These are phyloP conservation scores for Neonectria ditissima DNA, from an alignment of 2,329 filamentous ascomycete genomes.

Conservation along the genomic window DNA sequence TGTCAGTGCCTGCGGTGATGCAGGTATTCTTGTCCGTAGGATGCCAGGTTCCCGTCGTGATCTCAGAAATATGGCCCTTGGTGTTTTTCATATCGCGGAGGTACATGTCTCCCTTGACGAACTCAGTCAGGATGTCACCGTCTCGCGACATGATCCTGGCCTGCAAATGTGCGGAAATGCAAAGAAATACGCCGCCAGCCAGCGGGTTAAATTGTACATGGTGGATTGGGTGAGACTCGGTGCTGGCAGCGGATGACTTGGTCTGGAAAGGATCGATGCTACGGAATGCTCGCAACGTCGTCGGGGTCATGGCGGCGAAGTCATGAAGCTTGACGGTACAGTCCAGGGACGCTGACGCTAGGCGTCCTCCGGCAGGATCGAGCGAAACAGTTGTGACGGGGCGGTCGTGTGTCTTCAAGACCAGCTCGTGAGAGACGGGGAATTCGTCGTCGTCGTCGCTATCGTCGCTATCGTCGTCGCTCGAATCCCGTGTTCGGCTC, in stretches of 20 bases:
- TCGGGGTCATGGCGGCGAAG: conserved; percentile 94
- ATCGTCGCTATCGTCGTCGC: conserved; percentile 61
- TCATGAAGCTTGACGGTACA: conserved; percentile 94
- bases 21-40: conserved; percentile 86
- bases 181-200: conserved; percentile 83
- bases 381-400: conserved; percentile 86
- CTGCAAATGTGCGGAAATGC: conserved; percentile 89
- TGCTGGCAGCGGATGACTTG: conserved; percentile 73
- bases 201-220: conserved; percentile 88
- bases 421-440: conserved; percentile 91
- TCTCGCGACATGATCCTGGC: conserved; percentile 91
- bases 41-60: conserved; percentile 91
- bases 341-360: conserved; percentile 92
- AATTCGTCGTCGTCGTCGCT: conserved; percentile 84
- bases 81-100: conserved; percentile 97
- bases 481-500: conserved; percentile 57
- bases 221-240: conserved; percentile 90
- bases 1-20: conserved; percentile 93
- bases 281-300: conserved; percentile 93
- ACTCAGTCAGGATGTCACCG: conserved; percentile 86
- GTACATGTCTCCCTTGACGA: conserved; percentile 99
- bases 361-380: conserved; percentile 84
- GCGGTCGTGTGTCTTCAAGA: conserved; percentile 91
- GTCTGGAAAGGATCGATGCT: conserved; percentile 87
- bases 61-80: conserved; percentile 94